Evolutionary conservation across 306 rosid genomes (phyloP), one percentile per base, ranked within the genome.

Genomic region (Cicer pinnatifidum): DNA sequence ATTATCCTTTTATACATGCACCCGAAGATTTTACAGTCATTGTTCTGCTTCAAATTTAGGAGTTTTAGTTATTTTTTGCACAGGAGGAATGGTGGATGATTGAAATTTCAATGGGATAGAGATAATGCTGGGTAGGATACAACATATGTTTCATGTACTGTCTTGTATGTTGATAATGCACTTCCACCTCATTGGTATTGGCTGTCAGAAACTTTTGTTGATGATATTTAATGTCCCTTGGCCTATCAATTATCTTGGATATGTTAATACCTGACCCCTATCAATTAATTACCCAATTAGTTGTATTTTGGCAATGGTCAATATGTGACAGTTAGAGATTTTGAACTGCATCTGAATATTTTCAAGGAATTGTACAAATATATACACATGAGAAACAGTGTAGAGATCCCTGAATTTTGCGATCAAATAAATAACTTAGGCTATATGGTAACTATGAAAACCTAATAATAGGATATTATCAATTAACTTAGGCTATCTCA

Each of bases 1-100:
- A 74, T 47, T 63, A 19, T 72, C 19, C 45, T 78, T 69, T 78
- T 61, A 47, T 37, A 59, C 54, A 15, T 1, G 10, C 23, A 12
- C 39, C 65, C 33, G 41, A 28, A 6, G 33, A 41, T 58, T n/a
- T 58, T 58, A 28, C 43, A 28, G 33, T 58, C 15, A 54, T 56
- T 56, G 16, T 6, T 23, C 62, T 56, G 37, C 62, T 58, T 11
- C 64, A 58, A 33, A 11, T 28, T 28, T 58, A 28, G 64, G 64
- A 58, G 41, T 58, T 28, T 58, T 28, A 58, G 64, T 58, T 28
- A 58, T 28, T 58, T 28, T 23, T 28, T 58, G 41, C 64, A 58
- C 16, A 28, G 41, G 41, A 0, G 41, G 64, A 58, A 58, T 58
- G 13, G 16, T 58, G 41, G 6, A 58, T 58, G 17, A 28, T 58